These are phyloP conservation scores for Alopecurus myosuroides DNA, from an alignment of 176 grass and related monocot species.

Conservation along the genomic window DNA sequence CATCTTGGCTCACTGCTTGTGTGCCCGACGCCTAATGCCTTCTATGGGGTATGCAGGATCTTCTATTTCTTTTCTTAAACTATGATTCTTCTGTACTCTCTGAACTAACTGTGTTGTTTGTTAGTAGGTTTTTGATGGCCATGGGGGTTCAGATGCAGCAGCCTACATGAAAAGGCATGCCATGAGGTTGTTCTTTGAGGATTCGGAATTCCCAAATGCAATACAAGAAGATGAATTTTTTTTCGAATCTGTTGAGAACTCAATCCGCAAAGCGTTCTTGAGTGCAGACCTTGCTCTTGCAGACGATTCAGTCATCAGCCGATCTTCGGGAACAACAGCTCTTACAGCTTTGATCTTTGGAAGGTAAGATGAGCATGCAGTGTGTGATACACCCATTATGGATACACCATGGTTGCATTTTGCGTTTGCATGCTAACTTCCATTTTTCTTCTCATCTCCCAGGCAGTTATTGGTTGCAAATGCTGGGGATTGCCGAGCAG, in stretches of 20 bases:
- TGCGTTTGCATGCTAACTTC: neutral
- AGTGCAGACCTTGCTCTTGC: constrained; percentile 66
- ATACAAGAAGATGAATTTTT: constrained; percentile 44
- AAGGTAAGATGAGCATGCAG: constrained; percentile 33
- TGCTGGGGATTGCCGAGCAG: constrained; percentile 81
- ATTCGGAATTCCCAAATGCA: constrained; percentile 53
- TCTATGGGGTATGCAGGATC: constrained; percentile 62
- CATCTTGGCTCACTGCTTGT: constrained; percentile 53
- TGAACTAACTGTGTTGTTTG: neutral
- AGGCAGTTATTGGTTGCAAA: constrained; percentile 84
- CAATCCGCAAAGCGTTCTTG: constrained; percentile 53
- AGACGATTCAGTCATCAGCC: constrained; percentile 49
- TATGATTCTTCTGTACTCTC: neutral
- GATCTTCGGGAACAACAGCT: constrained; percentile 82
- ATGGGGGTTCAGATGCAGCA: constrained; percentile 84
- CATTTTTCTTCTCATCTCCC: neutral
- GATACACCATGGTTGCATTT: neutral
- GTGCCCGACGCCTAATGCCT: constrained; percentile 63
- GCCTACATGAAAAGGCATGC: constrained; percentile 81
- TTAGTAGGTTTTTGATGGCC: constrained; percentile 84
- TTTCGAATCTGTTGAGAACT: constrained; percentile 48
- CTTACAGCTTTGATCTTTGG: constrained; percentile 70
- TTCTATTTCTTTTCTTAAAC: neutral
- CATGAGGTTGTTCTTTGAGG: constrained; percentile 66
- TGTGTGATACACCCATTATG: too few relatives aligned